These are phyloP conservation scores for Gardenia jasminoides DNA, from an alignment of 257 asterid genomes.

Conservation along the genomic window DNA sequence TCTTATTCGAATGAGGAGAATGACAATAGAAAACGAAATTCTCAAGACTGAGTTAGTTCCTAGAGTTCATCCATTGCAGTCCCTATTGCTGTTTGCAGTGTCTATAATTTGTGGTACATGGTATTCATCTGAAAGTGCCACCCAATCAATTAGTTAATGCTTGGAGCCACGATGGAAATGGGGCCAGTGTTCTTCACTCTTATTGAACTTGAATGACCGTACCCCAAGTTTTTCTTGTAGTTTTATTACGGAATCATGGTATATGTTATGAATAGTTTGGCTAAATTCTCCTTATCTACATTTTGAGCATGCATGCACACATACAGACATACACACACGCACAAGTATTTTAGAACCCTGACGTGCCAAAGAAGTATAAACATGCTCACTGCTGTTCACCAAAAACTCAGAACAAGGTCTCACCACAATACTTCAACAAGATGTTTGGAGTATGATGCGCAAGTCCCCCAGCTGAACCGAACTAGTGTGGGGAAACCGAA, in stretches of 20 bases:
- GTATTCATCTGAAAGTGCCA: background rate
- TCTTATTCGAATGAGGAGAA: background rate
- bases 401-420: conserved; percentile 22
- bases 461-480: conserved; percentile 99
- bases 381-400: background rate
- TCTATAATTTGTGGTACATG: background rate
- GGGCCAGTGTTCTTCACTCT: background rate
- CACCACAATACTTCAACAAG: conserved; percentile 79
- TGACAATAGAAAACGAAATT: background rate
- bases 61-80: background rate
- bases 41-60: background rate
- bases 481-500: conserved; percentile 95
- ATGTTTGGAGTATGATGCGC: conserved; percentile 66
- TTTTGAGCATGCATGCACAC: background rate
- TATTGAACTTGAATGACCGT: background rate
- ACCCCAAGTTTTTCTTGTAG: background rate
- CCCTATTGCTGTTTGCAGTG: background rate
- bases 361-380: background rate
- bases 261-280: background rate
- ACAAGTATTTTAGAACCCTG: background rate
- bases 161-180: too few relatives aligned
- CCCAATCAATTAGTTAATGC: background rate
- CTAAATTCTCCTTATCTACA: background rate
- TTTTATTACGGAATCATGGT: background rate
- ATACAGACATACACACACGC: too few relatives aligned